Base-by-base conservation (phyloP, 1,284 basidiomycete genomes). In the Boletus smithii region DNA sequence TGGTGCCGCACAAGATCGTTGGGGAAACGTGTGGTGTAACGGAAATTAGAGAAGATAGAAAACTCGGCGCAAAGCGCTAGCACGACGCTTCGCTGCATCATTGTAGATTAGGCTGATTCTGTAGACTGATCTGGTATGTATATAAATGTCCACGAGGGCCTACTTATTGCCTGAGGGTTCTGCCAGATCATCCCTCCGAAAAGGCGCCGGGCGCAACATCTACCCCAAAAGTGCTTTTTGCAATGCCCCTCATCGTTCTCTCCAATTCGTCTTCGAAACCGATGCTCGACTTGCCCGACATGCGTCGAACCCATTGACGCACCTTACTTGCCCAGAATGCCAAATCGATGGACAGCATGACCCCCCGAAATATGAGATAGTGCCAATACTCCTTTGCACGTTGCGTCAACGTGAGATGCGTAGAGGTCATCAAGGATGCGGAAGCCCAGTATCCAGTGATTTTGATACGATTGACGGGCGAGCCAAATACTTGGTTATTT, bases 401-500 rank as follows among this genome's bases (percentile, higher is more conserved):
- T 52, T 69, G 66, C 5, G 54, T 36, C 36, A 77, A 47, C 9
- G 70, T 59, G 17, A 79, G 69, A 30, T 69, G 53, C 2, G 69
- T 60, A 11, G 71, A 57, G 11, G 67, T 66, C 7, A 73, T 68
- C 14, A 84, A 70, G 4, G 80, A 79, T 17, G 72, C 72, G 2
- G 83, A 84, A 7, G 84, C 86, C 76, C 79, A 81, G 55, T 77
- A 76, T 1, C 85, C 89, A 0, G 84, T 90, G 45, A 92, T 86
- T 63, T 89, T 91, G 66, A 95, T 84, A 17, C 91, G 80, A 58
- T 93, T 92, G 1, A 91, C 86, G 0, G 91, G 91, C 3, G 87
- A 88, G 18, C 88, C 88, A 22, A 92, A 78, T 1, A 76, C 72
- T 63, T 90, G 85, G 58, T 88, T 88, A 63, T 90, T 88, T 16